phyloP scores from a whole-genome alignment of 352 stramenopile genomes.

The Phytophthora sojae region DNA sequence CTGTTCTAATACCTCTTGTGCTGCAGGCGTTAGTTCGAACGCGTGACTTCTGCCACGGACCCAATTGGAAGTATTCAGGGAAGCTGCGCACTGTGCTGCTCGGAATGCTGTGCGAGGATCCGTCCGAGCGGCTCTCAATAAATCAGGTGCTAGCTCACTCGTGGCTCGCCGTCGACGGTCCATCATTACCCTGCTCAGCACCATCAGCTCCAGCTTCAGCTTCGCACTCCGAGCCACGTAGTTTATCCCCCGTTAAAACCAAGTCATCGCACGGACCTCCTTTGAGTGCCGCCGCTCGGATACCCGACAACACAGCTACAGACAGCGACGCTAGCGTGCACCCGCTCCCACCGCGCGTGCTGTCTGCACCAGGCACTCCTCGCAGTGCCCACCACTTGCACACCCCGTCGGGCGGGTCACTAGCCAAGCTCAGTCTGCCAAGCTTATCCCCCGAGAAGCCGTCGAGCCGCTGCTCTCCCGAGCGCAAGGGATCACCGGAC shows the following conservation, averaged over 20 bases:
- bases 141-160: conserved; percentile 57
- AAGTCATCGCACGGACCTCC: conserved; percentile 12
- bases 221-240: conserved; percentile 3
- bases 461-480: conserved; percentile 42
- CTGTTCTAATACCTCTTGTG: no score
- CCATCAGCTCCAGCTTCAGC: not conserved
- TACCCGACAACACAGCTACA: not conserved
- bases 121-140: conserved; percentile 49
- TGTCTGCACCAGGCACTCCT: conserved; percentile 16
- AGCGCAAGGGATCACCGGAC: conserved; percentile 32
- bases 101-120: conserved; percentile 50
- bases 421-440: conserved; percentile 53
- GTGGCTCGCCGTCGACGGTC: conserved; percentile 46
- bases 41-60: conserved; percentile 43
- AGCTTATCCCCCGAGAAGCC: conserved; percentile 70
- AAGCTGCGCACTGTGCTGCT: conserved; percentile 56
- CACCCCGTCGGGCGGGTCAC: conserved; percentile 6
- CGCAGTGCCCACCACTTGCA: conserved; percentile 17
- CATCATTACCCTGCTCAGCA: not conserved
- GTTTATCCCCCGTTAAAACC: conserved; percentile 27
- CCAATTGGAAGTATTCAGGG: conserved; percentile 56
- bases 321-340: conserved; percentile 2
- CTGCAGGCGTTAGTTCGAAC: conserved; percentile 41
- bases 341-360: conserved; percentile 1
- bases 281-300: conserved; percentile 7